phyloP scores from a whole-genome alignment of 441 rosid genomes.

The Croton laevigatus region DNA sequence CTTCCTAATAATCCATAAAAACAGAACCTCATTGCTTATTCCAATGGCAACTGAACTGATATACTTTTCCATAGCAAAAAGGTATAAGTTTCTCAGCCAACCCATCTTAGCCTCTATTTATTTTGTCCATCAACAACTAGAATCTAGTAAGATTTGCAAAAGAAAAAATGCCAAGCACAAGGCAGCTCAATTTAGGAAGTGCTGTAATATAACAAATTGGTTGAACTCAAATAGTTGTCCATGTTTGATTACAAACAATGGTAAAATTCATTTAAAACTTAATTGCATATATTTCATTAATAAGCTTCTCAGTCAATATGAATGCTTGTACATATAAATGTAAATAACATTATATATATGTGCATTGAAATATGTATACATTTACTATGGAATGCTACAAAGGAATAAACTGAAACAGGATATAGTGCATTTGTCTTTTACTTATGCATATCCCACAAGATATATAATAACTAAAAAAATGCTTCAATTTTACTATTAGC shows the following conservation, averaged over 20 bases:
- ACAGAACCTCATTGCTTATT: neutral
- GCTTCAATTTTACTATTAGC: neutral
- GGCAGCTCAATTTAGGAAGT: neutral
- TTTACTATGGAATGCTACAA: neutral
- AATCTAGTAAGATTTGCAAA: neutral
- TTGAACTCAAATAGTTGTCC: too few relatives aligned
- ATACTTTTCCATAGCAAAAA: neutral
- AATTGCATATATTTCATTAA: neutral
- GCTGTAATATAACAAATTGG: neutral
- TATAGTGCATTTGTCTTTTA: neutral
- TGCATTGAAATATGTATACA: neutral
- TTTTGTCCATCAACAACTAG: neutral
- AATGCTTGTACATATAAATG: neutral
- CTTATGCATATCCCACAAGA: neutral
- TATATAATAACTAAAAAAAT: neutral
- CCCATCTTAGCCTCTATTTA: neutral
- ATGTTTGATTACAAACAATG: too few relatives aligned
- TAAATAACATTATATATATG: neutral
- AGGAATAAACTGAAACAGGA: slow-evolving; percentile 6
- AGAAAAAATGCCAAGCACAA: neutral
- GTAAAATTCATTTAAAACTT: neutral
- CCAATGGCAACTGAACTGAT: neutral
- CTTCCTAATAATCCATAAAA: too few relatives aligned
- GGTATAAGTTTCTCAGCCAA: neutral
- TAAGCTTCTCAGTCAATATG: neutral